Base-by-base conservation (phyloP, 2,329 filamentous ascomycete genomes). In the Colletotrichum tofieldiae region DNA sequence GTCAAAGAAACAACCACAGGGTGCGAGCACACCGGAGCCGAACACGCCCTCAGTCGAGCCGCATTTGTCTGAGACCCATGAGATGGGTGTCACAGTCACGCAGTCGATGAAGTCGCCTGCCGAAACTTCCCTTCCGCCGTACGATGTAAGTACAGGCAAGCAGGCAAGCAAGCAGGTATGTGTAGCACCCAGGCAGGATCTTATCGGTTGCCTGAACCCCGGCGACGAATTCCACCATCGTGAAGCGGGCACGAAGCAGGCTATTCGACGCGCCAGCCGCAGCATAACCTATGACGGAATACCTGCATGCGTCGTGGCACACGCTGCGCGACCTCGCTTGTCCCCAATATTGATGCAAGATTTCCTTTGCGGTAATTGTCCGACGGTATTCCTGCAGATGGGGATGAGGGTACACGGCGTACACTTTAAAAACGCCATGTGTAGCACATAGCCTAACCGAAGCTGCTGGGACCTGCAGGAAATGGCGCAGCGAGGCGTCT, bases 31-130 rank as follows among this genome's bases (percentile, higher is more conserved):
- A n/a, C 51, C 51, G 41, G 49, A 29, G 18, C 55, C 29, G 29
- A 32, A 54, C 16, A 35, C 12, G 6, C 43, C 18, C 43, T 7
- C 43, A 51, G 11, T 18, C 29, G 32, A 54, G 26, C 41, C 20
- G 58, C 11, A 2, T 35, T 26, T 71, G 59, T 71, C 56, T 67
- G 56, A 61, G 68, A 51, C 49, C 39, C n/a, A 54, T 69, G 65
- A 54, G 66, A 70, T 61, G 66, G n/a, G 47, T 71, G 55, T 29
- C 41, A 71, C 65, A 7, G 65, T 54, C 52, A 32, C 65, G 55
- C 70, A 61, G 35, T 26, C 65, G 70, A 72, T 72, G 66, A 70
- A 61, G 70, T 60, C 56, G 66, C 29, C 35, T 60, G 14, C 70
- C 70, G 60, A 71, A 47, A 55, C 29, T 32, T n/a, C 26, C 2